These are phyloP conservation scores for Podosphaera xanthii DNA, from an alignment of 2,329 filamentous ascomycete genomes.

Conservation along the genomic window DNA sequence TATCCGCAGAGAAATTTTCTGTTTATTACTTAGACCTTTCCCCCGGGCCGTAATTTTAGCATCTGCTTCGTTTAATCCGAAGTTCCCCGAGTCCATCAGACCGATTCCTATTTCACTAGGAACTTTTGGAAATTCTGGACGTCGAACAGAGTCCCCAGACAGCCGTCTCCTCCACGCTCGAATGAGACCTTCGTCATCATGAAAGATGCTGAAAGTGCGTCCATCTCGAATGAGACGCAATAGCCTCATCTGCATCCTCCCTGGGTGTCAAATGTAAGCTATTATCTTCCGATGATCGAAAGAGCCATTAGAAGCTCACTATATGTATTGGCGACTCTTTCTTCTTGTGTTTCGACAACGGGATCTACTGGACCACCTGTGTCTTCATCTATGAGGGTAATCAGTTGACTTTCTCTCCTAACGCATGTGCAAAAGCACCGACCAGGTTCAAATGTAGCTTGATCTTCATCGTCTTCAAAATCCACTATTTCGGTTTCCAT, in stretches of 20 bases:
- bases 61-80: conserved; percentile 43
- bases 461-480: neutral
- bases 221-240: neutral
- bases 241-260: neutral
- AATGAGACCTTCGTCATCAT: neutral
- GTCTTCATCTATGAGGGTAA: neutral
- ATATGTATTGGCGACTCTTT: neutral
- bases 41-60: conserved; percentile 23
- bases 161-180: neutral
- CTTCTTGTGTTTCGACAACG: neutral
- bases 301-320: neutral
- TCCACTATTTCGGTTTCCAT: neutral
- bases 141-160: neutral
- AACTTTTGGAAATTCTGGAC: conserved; percentile 44
- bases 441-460: neutral
- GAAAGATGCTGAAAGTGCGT: neutral
- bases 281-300: neutral
- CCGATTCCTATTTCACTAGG: conserved; percentile 55
- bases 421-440: neutral
- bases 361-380: neutral
- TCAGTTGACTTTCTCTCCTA: neutral
- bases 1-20: conserved; percentile 41
- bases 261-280: neutral
- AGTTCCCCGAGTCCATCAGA: conserved; percentile 63
- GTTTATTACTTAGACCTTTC: conserved; percentile 24